Conservation (phyloP, 495 filamentous ascomycete genomes). For the Penicillium lividum region DNA sequence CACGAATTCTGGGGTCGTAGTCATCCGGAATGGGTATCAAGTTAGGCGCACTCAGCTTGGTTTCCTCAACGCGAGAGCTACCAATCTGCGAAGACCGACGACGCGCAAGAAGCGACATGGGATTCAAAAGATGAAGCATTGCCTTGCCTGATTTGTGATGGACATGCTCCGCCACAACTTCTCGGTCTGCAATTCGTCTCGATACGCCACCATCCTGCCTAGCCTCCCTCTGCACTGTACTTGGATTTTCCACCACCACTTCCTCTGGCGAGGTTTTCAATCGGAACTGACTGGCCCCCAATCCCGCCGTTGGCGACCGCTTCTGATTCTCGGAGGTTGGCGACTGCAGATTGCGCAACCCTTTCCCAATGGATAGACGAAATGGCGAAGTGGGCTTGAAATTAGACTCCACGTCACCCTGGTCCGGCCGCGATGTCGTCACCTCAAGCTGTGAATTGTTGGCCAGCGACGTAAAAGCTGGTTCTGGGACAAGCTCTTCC, state of each 20-base stretch:
- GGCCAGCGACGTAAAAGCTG: conserved; percentile 26
- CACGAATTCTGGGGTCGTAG: conserved; percentile 83
- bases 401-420: conserved; percentile 31
- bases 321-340: conserved; percentile 26
- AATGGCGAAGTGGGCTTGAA: conserved; percentile 42
- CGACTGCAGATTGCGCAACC: conserved; percentile 24
- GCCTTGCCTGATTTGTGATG: conserved; percentile 54
- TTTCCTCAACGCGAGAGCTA: conserved; percentile 46
- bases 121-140: conserved; percentile 68
- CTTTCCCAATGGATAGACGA: conserved; percentile 39
- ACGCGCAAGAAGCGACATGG: conserved; percentile 62
- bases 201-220: conserved; percentile 22
- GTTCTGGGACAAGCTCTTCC: conserved; percentile 30
- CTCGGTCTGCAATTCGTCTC: conserved; percentile 36
- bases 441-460: conserved; percentile 34
- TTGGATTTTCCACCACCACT: conserved; percentile 29
- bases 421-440: conserved; percentile 24
- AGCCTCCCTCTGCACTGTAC: conserved; percentile 29
- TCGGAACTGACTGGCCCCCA: conserved; percentile 34
- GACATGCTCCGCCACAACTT: conserved; percentile 29
- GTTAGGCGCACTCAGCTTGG: conserved; percentile 47
- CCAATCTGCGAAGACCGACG: conserved; percentile 55
- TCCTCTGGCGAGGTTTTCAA: conserved; percentile 40
- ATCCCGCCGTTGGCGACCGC: conserved; percentile 31
- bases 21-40: conserved; percentile 66